These are phyloP conservation scores for Litchi chinensis DNA, from an alignment of 345 rosid species.

Conservation along the genomic window DNA sequence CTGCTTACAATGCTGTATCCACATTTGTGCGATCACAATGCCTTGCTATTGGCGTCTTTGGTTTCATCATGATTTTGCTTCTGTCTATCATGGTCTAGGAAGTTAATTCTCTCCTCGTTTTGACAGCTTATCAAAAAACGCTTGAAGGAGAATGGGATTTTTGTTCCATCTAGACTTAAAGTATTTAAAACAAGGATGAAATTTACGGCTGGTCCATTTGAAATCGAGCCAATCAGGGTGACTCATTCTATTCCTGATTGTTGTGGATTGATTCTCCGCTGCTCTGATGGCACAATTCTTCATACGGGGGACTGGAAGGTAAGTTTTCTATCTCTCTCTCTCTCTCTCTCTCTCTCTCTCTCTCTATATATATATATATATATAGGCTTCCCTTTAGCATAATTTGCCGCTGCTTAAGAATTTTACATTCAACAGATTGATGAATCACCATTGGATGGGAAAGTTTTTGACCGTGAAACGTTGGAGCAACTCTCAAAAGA, in stretches of 20 bases:
- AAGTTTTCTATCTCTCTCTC: too few species aligned
- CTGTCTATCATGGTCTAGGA: slow-evolving; percentile 6
- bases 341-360: too few species aligned
- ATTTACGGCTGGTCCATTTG: slow-evolving; percentile 97
- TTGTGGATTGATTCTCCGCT: slow-evolving; percentile 93
- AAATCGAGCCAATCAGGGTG: slow-evolving; percentile 91
- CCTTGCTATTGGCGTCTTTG: slow-evolving; percentile 1
- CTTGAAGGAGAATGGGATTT: slow-evolving; percentile 93
- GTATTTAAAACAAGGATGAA: slow-evolving; percentile 62
- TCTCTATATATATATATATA: slow-evolving; percentile 8
- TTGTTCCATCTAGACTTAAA: slow-evolving; percentile 88
- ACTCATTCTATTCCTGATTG: slow-evolving; percentile 99
- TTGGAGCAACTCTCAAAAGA: slow-evolving; percentile 93
- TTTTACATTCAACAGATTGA: slow-evolving; percentile 65
- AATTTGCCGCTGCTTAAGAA: slow-evolving; percentile 29
- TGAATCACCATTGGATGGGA: slow-evolving; percentile 94
- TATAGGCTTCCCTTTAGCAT: slow-evolving; percentile 11
- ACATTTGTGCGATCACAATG: neutral
- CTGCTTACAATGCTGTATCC: neutral
- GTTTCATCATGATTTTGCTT: slow-evolving; percentile 4
- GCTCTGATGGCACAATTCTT: slow-evolving; percentile 95
- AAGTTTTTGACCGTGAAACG: slow-evolving; percentile 78
- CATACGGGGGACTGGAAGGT: slow-evolving; percentile 99
- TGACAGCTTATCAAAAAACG: slow-evolving; percentile 89
- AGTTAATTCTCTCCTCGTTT: slow-evolving; percentile 19